Evolutionary conservation across 768 basidiomycete genomes (phyloP).

Genomic region (Mycena belliarum): DNA sequence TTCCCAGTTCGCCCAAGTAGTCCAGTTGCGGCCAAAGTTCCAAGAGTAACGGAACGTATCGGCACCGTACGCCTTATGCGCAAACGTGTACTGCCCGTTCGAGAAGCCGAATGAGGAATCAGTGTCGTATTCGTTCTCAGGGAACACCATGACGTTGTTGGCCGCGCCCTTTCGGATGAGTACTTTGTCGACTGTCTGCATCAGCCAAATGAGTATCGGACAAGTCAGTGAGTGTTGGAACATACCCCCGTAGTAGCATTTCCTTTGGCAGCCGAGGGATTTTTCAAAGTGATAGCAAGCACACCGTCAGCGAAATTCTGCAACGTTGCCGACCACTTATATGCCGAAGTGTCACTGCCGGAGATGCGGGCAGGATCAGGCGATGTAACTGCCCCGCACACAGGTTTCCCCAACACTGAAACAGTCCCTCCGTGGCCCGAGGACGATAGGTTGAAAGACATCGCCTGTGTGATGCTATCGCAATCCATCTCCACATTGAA

Average conservation of each 20-base stretch:
- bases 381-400: slow-evolving; percentile 52
- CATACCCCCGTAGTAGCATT: slow-evolving; percentile 60
- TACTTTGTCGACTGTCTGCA: slow-evolving; percentile 70
- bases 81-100: slow-evolving; percentile 70
- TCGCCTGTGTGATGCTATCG: slow-evolving; percentile 56
- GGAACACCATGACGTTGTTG: slow-evolving; percentile 86
- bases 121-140: slow-evolving; percentile 74
- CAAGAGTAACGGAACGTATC: slow-evolving; percentile 85
- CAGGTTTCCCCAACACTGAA: slow-evolving; percentile 42
- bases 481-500: slow-evolving; percentile 83
- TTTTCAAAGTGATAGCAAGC: slow-evolving; percentile 67
- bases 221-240: slow-evolving; percentile 17
- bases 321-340: slow-evolving; percentile 77
- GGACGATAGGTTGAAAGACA: slow-evolving; percentile 70
- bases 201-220: slow-evolving; percentile 11
- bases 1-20: slow-evolving; percentile 80
- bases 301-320: slow-evolving; percentile 81
- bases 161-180: slow-evolving; percentile 76
- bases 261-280: slow-evolving; percentile 46
- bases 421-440: slow-evolving; percentile 63
- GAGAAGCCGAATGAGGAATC: slow-evolving; percentile 54
- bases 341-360: slow-evolving; percentile 59
- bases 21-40: slow-evolving; percentile 86
- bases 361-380: slow-evolving; percentile 51
- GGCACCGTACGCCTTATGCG: slow-evolving; percentile 83